Evolutionary conservation across 2,329 filamentous ascomycete genomes (phyloP), one percentile per base, ranked within the genome.

Genomic region (Trichoderma cornu-damae): DNA sequence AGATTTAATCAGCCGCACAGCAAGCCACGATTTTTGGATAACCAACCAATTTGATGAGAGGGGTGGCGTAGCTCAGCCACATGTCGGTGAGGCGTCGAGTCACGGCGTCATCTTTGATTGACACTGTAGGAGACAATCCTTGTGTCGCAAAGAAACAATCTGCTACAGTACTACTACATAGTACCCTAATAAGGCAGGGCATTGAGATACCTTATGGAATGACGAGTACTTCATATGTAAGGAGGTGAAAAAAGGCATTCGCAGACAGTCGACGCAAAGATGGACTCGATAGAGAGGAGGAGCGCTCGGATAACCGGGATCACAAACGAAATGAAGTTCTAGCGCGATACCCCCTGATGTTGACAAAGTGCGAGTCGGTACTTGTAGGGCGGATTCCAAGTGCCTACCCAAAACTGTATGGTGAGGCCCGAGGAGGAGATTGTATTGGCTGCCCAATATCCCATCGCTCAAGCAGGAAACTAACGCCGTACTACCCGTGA

Each of bases 51-150:
- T 50, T 18, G 32, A 38, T 12, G 34, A 18, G 37, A 42, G 16
- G 16, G 2, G 44, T 42, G 43, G 37, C 46, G 46, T 3, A 11
- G 42, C 49, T 48, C 48, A 48, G 56, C 56, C 49, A 49, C 56
- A 48, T 3, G 22, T 46, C 26, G n/a, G 20, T 22, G 35, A 4
- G 28, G 46, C 30, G 11, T 44, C 46, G 16, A 22, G 38, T 40
- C 38, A n/a, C n/a, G n/a, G n/a, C n/a, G n/a, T n/a, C n/a, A n/a
- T n/a, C n/a, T n/a, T n/a, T n/a, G n/a, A n/a, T n/a, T n/a, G n/a
- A n/a, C n/a, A n/a, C n/a, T n/a, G n/a, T n/a, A n/a, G n/a, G n/a
- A n/a, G n/a, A n/a, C n/a, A n/a, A n/a, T n/a, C n/a, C n/a, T n/a
- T n/a, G n/a, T n/a, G n/a, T n/a, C n/a, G n/a, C n/a, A n/a, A n/a